Evolutionary conservation across 148 eudicot genomes (phyloP).

Genomic region (Amaranthus hypochondriacus): DNA sequence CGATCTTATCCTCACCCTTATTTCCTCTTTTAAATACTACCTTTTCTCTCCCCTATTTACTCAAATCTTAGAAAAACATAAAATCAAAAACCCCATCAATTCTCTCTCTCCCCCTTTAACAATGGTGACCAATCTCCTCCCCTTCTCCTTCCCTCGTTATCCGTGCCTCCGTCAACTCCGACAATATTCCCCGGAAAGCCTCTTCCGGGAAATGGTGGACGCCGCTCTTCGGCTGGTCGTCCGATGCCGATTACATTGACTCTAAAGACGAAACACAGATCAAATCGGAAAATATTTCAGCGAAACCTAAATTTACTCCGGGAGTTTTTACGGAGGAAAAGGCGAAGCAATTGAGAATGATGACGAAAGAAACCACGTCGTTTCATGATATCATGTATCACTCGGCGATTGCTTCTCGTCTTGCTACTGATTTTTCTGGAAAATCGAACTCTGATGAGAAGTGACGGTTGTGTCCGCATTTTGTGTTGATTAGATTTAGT

Average conservation of each 20-base stretch:
- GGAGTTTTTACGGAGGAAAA: conserved; percentile 73
- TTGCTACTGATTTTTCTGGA: conserved; percentile 53
- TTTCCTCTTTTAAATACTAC: too few species aligned
- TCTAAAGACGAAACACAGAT: not conserved
- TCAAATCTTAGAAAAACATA: not conserved
- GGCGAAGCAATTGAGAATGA: conserved; percentile 54
- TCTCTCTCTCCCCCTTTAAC: not conserved
- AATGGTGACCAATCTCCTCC: conserved; percentile 47
- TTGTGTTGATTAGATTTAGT: not conserved
- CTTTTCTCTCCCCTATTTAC: conserved; percentile 4
- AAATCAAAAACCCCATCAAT: not conserved
- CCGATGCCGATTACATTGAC: conserved; percentile 64
- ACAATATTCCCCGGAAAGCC: conserved; percentile 26
- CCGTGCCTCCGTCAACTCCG: conserved; percentile 30
- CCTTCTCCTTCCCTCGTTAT: conserved; percentile 23
- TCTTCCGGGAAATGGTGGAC: conserved; percentile 54
- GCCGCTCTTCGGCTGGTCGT: conserved; percentile 61
- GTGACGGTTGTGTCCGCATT: not conserved
- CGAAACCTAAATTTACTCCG: conserved; percentile 30
- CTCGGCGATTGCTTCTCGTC: conserved; percentile 75
- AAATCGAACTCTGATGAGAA: not conserved
- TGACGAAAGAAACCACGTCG: conserved; percentile 44
- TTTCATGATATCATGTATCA: conserved; percentile 82
- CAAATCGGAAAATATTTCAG: not conserved
- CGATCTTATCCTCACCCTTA: conserved; percentile 33